Base-by-base conservation (phyloP, 305 asterid species). In the Solanum chacoense region DNA sequence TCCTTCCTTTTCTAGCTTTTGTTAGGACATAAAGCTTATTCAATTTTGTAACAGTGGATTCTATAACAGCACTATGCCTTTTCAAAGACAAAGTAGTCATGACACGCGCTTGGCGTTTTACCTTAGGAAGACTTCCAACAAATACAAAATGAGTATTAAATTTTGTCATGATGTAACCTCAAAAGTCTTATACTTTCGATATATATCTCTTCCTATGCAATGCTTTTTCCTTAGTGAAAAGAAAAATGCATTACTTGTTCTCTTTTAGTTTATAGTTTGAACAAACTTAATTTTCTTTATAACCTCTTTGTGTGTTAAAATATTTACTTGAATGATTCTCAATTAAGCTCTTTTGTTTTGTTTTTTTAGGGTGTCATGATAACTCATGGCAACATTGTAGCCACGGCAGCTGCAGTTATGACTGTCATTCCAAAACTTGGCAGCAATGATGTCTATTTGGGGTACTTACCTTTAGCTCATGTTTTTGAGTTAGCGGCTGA, bases 401-500 rank as follows among this genome's bases (percentile, higher is more conserved):
- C 98, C 88, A 95, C 98, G 26, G 95, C 96, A 42, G 98, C 98
- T 90, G 99, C 99, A 77, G 99, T 95, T 89, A 94, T 92, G 96
- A 94, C 97, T 35, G 96, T 96, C 59, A 91, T 96, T 90, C 99
- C 99, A 11, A 65, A 86, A 85, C 89, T 96, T 85, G 96, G 97
- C 91, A 92, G 85, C 81, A 91, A 87, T 88, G 99, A 96, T 93
- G 93, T 92, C 83, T 96, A 94, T 90, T 89, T 95, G 93, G 99
- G 98, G 77, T 96, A 95, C 88, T 90, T 96, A 91, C 99, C 99
- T 73, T 93, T 95, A 36, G 99, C 99, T 90, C 99, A 96, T 90
- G 98, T 96, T 85, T 94, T 96, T 85, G 99, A 96, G 89, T 92
- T 96, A 91, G 99, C 97, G 83, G 99, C 99, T 80, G 99, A 96